Conservation (phyloP, 306 rosid species). For the Benincasa hispida region DNA sequence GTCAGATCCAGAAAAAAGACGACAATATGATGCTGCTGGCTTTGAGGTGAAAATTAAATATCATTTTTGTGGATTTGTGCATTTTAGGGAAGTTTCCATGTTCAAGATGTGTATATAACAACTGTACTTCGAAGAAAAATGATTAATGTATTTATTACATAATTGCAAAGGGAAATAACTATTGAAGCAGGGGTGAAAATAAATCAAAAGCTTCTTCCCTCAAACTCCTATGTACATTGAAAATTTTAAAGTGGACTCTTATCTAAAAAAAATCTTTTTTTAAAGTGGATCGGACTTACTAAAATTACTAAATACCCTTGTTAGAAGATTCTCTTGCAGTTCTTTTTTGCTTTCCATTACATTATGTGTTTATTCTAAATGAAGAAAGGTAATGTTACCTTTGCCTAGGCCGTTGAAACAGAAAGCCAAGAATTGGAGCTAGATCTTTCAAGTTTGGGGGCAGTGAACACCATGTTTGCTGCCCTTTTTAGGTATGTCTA, state of each 20-base stretch:
- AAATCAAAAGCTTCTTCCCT: not conserved
- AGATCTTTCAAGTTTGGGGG: constrained; percentile 96
- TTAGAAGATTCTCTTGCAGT: not conserved
- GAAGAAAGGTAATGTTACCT: constrained; percentile 11
- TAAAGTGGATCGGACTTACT: not conserved
- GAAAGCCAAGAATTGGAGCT: constrained; percentile 93
- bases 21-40: constrained; percentile 84
- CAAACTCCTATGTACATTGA: not conserved
- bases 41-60: constrained; percentile 85
- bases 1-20: constrained; percentile 85
- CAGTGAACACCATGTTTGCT: constrained; percentile 98
- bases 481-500: constrained; percentile 77
- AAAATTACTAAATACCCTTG: not conserved
- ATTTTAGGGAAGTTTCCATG: constrained; percentile 1
- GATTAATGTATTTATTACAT: not conserved
- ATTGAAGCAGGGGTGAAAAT: not conserved
- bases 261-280: no score
- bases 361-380: constrained; percentile 1
- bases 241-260: not conserved
- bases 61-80: not conserved
- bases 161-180: not conserved
- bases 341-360: not conserved
- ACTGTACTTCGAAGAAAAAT: not conserved
- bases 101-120: not conserved
- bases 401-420: constrained; percentile 74